Base-by-base conservation (phyloP, 1,139 yeast species). In the Magnusiomyces tetraspermus region DNA sequence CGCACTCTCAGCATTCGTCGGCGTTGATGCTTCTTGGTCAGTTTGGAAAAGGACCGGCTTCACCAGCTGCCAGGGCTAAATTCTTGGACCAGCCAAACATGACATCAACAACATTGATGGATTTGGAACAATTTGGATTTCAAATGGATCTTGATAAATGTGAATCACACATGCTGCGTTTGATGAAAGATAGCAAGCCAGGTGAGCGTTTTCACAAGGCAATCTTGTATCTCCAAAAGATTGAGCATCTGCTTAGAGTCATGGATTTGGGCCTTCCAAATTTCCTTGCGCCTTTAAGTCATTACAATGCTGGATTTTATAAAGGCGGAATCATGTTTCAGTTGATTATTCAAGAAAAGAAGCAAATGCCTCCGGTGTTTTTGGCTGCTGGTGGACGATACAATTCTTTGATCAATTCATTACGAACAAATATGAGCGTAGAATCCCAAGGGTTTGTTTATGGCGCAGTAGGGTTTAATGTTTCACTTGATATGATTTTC, bases 311-410 rank as follows among this genome's bases (percentile, higher is more conserved):
- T 45, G 77, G 81, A 24, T 90, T 88, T 63, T 92, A 89, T 64
- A 72, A 75, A 37, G 82, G 82, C 24, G 95, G 95, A 0, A 70
- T 90, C 1, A 88, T 92, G 95, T 92, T 90, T 64, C 95, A 88
- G 62, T 89, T 85, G 0, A 78, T 88, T 0, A 78, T 80, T 60
- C 85, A 85, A 55, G 78, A 74, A 46, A 68, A 55, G 40, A 67
- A 72, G 57, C 57, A 57, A 19, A 67, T 67, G 47, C 22, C 17
- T 2, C 49, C 30, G 6, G 10, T 36, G 15, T 62, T 60, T 75
- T 81, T 90, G 44, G 70, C 87, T 44, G 94, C 94, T 13, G 92
- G 95, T 0, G 98, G 98, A 1, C 72, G 98, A 50, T 92, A 88
- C 63, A 97, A 92, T 63, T 71, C 74, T 23, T 72, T 90, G 58